Base-by-base conservation (phyloP, 805 yeast genomes). In the Saccharomyces paradoxus region DNA sequence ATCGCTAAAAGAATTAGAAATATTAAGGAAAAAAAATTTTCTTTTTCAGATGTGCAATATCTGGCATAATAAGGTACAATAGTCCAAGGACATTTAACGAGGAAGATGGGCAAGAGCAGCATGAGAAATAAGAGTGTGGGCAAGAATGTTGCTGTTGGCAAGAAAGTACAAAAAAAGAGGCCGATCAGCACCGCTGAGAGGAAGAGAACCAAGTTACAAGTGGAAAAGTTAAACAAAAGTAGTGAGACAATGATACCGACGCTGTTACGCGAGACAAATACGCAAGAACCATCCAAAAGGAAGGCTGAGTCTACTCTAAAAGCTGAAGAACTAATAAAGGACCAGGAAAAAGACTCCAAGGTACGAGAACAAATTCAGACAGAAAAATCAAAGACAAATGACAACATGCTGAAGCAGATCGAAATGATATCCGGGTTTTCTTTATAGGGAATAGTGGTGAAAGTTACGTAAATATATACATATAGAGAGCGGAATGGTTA, bases 371-470 rank as follows among this genome's bases (percentile, higher is more conserved):
- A 56, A 32, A 57, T 62, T 2, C 56, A 59, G 32, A 51, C 55
- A 7, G 58, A 60, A 48, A 62, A 65, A 32, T 60, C 63, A 46
- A 66, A 63, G 17, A 67, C 70, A 1, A 65, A 70, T 8, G 60
- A 64, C 24, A 65, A 59, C 47, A 52, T 72, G 30, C 37, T 61
- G 48, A 60, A 63, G 41, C 75, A 72, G 50, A 64, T 71, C 17
- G 72, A 70, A 41, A 52, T 63, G 57, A 70, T 71, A 26, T 62
- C 70, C 1, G 72, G 71, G 1, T 68, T 71, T 52, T 60, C 68
- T 14, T 53, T 70, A 24, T 68, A 55, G 56, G 44, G 48, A 22
- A 30, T 49, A 9, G 32, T 49, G 22, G 44, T 32, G 37, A 31
- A 41, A 48, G 29, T 12, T 29, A 29, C 27, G 29, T 28, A 41